A percentile compares a stretch with the other conserved stretches of the same genome.
phyloP scores from a whole-genome alignment of 1,284 basidiomycete species.

The Tylopilus sp. region DNA sequence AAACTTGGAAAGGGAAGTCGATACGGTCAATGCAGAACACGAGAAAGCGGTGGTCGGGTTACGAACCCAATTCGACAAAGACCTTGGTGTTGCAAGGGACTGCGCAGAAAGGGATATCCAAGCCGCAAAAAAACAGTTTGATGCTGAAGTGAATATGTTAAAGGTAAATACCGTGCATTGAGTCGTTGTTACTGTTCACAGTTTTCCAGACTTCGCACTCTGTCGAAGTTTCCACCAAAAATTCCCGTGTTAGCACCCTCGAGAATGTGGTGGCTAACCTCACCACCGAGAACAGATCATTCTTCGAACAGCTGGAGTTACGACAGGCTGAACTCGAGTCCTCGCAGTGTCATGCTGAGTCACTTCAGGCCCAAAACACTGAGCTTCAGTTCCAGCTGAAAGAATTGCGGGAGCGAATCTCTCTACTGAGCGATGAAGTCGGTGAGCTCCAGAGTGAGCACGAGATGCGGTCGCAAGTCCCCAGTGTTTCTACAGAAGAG shows the following conservation, averaged over 20 bases:
- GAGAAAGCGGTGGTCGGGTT: constrained; percentile 69
- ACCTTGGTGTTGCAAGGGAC: constrained; percentile 59
- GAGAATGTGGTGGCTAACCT: constrained; percentile 68
- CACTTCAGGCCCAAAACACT: constrained; percentile 69
- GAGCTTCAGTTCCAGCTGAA: constrained; percentile 85
- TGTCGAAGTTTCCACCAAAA: constrained; percentile 63
- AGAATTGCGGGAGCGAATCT: constrained; percentile 69
- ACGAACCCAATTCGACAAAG: constrained; percentile 74
- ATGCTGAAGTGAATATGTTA: constrained; percentile 68
- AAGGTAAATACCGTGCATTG: constrained; percentile 51
- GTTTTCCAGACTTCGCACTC: constrained; percentile 57
- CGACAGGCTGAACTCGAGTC: constrained; percentile 87
- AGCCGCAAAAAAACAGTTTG: constrained; percentile 65
- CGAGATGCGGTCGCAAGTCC: constrained; percentile 43
- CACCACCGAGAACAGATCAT: constrained; percentile 65
- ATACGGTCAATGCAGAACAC: constrained; percentile 58
- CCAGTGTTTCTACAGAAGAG: constrained; percentile 59
- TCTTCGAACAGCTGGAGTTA: constrained; percentile 82
- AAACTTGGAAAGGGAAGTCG: constrained; percentile 56
- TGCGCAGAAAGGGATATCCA: constrained; percentile 71
- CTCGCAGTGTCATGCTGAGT: constrained; percentile 68
- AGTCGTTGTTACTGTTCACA: not conserved
- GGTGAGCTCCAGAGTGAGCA: constrained; percentile 60
- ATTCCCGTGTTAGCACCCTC: constrained; percentile 62
- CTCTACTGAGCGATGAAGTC: constrained; percentile 71